Conservation (phyloP, 2,329 filamentous ascomycete genomes). For the Neonectria magnoliae region DNA sequence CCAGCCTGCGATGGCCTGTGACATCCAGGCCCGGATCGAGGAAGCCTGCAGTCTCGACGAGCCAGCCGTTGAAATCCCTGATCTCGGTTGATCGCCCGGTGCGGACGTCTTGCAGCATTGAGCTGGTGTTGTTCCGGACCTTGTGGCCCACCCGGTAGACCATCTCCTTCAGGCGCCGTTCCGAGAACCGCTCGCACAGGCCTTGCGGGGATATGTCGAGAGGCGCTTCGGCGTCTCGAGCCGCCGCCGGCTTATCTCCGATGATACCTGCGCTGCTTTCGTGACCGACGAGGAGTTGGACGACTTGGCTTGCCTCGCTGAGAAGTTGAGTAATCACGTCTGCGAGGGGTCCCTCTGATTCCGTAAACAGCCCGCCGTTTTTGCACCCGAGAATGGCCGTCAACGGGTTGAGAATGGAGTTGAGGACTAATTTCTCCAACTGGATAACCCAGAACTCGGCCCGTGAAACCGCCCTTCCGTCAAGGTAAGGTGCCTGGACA, state of each 20-base stretch:
- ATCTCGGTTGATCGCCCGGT: conserved; percentile 65
- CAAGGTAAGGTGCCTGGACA: conserved; percentile 54
- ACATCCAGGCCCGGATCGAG: conserved; percentile 49
- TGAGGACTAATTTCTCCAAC: conserved; percentile 86
- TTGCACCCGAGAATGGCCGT: conserved; percentile 79
- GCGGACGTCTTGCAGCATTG: conserved; percentile 69
- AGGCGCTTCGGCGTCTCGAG: conserved; percentile 5
- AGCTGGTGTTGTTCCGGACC: conserved; percentile 65
- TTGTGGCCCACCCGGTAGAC: conserved; percentile 59
- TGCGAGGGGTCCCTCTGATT: conserved; percentile 59
- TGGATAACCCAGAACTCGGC: conserved; percentile 68
- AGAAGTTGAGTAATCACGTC: conserved; percentile 75
- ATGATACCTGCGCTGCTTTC: conserved; percentile 57
- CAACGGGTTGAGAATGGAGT: conserved; percentile 85
- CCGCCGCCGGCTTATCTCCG: neutral
- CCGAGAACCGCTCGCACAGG: conserved; percentile 55
- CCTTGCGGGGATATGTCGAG: conserved; percentile 29
- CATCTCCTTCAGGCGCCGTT: conserved; percentile 53
- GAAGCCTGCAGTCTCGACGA: conserved; percentile 58
- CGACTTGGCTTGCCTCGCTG: conserved; percentile 77
- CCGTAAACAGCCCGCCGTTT: conserved; percentile 80
- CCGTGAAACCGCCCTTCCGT: conserved; percentile 51
- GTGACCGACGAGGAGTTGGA: conserved; percentile 73
- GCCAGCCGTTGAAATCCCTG: conserved; percentile 68
- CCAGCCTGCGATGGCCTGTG: conserved; percentile 52